A percentile compares a stretch with the other conserved stretches of the same genome.
These are phyloP conservation scores for Fusarium anguioides DNA, from an alignment of 2,329 filamentous ascomycete genomes.

Conservation along the genomic window DNA sequence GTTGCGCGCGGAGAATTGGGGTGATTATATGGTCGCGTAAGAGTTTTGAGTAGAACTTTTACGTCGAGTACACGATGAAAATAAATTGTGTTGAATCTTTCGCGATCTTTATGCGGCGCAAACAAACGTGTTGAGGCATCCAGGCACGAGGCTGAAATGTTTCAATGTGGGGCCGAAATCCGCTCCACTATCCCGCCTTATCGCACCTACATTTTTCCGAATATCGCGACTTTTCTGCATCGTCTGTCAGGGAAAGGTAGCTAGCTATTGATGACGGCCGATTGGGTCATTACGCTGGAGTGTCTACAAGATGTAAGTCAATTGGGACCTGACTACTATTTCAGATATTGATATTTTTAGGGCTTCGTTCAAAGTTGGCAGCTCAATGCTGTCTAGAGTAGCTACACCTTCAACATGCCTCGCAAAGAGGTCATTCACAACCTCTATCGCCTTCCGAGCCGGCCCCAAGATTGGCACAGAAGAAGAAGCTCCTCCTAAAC, in stretches of 20 bases:
- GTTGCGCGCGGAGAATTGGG: slow-evolving; percentile 8
- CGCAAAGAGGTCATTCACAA: slow-evolving; percentile 48
- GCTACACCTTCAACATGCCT: slow-evolving; percentile 36
- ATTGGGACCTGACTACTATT: rapidly evolving
- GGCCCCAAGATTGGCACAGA: slow-evolving; percentile 21
- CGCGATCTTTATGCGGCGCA: slow-evolving; percentile 30
- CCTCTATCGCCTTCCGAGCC: slow-evolving; percentile 46
- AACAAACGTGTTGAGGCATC: slow-evolving; percentile 38
- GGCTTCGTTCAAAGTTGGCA: slow-evolving; percentile 46
- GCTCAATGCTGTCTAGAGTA: slow-evolving; percentile 48
- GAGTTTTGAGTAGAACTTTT: not conserved
- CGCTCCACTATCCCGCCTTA: slow-evolving; percentile 31
- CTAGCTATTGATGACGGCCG: slow-evolving; percentile 37
- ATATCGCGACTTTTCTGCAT: slow-evolving; percentile 43
- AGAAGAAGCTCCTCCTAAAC: slow-evolving; percentile 7
- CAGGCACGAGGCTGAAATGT: slow-evolving; percentile 45
- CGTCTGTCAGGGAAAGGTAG: slow-evolving; percentile 3
- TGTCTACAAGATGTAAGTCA: slow-evolving; percentile 39
- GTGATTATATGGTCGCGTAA: not conserved
- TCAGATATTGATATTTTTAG: slow-evolving; percentile 24
- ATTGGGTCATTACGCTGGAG: slow-evolving; percentile 32
- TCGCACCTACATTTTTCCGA: slow-evolving; percentile 50
- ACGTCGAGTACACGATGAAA: slow-evolving; percentile 1
- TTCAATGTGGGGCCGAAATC: slow-evolving; percentile 37
- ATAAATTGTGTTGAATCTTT: not conserved